These are phyloP conservation scores for Heteromeles arbutifolia DNA, from an alignment of 306 rosid genomes.

Conservation along the genomic window DNA sequence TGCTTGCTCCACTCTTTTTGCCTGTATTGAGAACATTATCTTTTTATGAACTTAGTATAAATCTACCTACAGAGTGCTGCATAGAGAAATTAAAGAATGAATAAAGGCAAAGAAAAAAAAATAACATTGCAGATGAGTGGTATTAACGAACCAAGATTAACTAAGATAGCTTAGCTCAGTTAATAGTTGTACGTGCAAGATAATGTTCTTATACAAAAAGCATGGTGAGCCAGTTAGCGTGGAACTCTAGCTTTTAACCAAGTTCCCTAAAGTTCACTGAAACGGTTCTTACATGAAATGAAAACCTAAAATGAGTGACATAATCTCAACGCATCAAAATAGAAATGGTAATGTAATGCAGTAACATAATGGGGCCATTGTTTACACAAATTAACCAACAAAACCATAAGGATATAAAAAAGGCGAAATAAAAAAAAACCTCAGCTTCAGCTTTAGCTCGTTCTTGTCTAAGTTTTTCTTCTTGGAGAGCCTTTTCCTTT, in stretches of 20 bases:
- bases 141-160: neutral
- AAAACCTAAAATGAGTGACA: neutral
- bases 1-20: slow-evolving; percentile 69
- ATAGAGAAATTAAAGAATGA: neutral
- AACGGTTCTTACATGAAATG: slow-evolving; percentile 5
- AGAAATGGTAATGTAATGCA: neutral
- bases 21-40: slow-evolving; percentile 38
- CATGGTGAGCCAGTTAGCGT: neutral
- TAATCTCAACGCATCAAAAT: neutral
- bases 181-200: neutral
- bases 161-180: neutral
- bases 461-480: slow-evolving; percentile 77
- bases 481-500: slow-evolving; percentile 64
- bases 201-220: neutral
- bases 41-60: neutral
- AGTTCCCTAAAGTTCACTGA: neutral
- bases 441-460: slow-evolving; percentile 80
- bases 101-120: neutral
- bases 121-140: neutral
- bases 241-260: neutral
- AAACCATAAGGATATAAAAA: slow-evolving; percentile 9
- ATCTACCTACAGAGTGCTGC: neutral
- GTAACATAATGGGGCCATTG: neutral
- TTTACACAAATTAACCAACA: neutral
- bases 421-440: slow-evolving; percentile 32